Base-by-base conservation (phyloP, 352 stramenopile genomes). In the Pythium oligandrum region DNA sequence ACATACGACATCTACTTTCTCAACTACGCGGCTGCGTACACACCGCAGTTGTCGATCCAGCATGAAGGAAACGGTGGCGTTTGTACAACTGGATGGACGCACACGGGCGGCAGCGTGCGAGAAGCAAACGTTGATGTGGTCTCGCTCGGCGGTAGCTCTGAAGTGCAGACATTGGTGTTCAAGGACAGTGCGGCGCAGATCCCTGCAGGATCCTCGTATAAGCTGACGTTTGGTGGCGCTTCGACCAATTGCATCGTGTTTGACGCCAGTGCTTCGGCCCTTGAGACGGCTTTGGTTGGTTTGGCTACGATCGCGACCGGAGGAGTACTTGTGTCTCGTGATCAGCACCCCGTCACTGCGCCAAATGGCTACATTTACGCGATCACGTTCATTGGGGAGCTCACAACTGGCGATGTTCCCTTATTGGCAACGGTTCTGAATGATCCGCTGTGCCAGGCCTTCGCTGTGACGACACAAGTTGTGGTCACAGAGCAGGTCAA, bases 1-100 rank as follows among this genome's bases (percentile, higher is more conserved):
- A 74, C 63, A 8, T 94, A 94, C 57, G 80, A 94, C 43, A 75
- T 94, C 9, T 92, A 73, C 53, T 92, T 92, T 43, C 57, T 91
- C 34, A 56, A 82, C 8, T 83, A 72, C 39, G 51, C 63, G 0
- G 53, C 55, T 11, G 64, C 72, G 0, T 65, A 55, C n/a, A 68
- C 70, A 12, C 59, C 66, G 1, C 43, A 57, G 39, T 43, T 91
- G 0, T 47, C 68, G 6, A 50, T 90, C 1, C 56, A 70, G 11
- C 56, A 66, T 4, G 67, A 73, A 49, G 70, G 57, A 34, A 71
- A 68, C 32, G 48, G 61, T 10, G 6, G 6, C 53, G 26, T 73
- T 55, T 33, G 57, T 40, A 38, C 56, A 1, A 69, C 34, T 34
- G 48, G 40, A 12, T 79, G 66, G 70, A 71, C 40, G 10, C 63